Conservation (phyloP, 352 stramenopile genomes). For the Globisporangium spiculum region DNA sequence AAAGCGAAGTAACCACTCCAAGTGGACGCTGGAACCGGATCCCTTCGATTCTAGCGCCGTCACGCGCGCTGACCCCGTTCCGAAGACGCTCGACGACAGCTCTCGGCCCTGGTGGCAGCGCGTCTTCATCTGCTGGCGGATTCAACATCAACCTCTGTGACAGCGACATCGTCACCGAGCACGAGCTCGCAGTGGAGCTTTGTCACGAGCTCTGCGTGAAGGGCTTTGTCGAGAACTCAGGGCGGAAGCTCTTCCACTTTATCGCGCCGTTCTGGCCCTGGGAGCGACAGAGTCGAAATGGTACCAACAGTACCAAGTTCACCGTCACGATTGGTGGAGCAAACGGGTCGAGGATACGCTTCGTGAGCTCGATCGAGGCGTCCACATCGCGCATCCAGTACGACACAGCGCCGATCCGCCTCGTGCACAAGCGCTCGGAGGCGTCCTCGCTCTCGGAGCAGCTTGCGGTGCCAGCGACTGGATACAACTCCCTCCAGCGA, state of each 20-base stretch:
- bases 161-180: conserved; percentile 34
- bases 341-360: conserved; percentile 45
- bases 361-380: conserved; percentile 34
- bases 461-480: not conserved
- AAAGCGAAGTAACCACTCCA: not conserved
- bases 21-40: not conserved
- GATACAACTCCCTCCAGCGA: conserved; percentile 11
- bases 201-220: conserved; percentile 81
- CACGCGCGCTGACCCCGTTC: conserved; percentile 11
- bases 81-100: conserved; percentile 10
- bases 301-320: conserved; percentile 12
- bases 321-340: conserved; percentile 33
- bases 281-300: conserved; percentile 16
- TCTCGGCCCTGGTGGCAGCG: not conserved
- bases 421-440: conserved; percentile 17
- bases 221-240: conserved; percentile 62
- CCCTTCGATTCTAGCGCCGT: not conserved
- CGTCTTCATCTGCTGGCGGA: not conserved
- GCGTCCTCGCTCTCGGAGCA: conserved; percentile 18
- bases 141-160: conserved; percentile 21
- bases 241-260: conserved; percentile 57
- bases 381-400: conserved; percentile 10
- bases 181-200: conserved; percentile 59
- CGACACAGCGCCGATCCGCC: conserved; percentile 13
- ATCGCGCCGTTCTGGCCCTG: conserved; percentile 58